These are phyloP conservation scores for Raddia guianensis DNA, from an alignment of 176 grass and related monocot species.

Conservation along the genomic window DNA sequence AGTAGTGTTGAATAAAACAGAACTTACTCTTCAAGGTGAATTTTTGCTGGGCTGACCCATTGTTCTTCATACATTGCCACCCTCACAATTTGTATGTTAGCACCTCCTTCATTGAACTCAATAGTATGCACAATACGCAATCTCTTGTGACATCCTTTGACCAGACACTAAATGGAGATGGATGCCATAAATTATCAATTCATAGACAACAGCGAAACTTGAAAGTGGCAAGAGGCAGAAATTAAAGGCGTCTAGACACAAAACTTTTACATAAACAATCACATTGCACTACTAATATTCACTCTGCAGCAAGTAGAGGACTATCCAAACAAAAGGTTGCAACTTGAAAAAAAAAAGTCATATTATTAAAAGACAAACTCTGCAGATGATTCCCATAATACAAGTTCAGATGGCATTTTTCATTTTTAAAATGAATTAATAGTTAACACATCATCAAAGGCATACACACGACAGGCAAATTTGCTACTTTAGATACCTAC, in stretches of 20 bases:
- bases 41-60: conserved; percentile 74
- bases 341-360: conserved; percentile 19
- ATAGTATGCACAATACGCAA: conserved; percentile 90
- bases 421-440: neutral
- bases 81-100: conserved; percentile 82
- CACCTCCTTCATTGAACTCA: conserved; percentile 87
- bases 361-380: neutral
- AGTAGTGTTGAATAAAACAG: neutral
- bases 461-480: neutral
- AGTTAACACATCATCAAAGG: conserved; percentile 8
- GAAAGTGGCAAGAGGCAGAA: conserved; percentile 17
- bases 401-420: neutral
- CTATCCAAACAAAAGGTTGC: neutral
- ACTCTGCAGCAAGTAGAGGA: neutral
- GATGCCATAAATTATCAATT: conserved; percentile 12
- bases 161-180: conserved; percentile 66
- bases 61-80: conserved; percentile 93
- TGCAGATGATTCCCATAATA: conserved; percentile 7
- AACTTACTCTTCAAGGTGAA: conserved; percentile 72
- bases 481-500: neutral
- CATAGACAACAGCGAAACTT: conserved; percentile 25
- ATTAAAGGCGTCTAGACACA: conserved; percentile 1
- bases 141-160: conserved; percentile 96
- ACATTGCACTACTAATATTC: neutral
- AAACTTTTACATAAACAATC: conserved; percentile 5